Evolutionary conservation across 2,329 filamentous ascomycete species (phyloP).

Genomic region (Cordyceps javanica): DNA sequence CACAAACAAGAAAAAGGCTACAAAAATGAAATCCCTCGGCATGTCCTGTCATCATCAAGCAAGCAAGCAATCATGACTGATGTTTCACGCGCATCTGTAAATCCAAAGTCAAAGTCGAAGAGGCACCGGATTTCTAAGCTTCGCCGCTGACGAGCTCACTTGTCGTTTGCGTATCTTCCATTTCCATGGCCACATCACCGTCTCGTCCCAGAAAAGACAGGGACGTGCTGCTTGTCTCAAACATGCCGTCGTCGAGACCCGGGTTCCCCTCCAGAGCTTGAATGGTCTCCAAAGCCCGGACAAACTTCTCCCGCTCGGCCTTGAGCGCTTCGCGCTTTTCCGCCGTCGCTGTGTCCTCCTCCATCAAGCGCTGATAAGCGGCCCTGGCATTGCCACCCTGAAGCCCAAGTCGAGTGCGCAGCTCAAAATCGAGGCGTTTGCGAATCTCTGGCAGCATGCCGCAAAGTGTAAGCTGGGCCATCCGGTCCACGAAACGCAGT

Average conservation of each 20-base stretch:
- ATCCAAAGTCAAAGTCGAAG: not conserved
- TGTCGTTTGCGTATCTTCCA: constrained; percentile 7
- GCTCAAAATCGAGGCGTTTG: constrained; percentile 32
- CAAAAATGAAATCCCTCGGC: not conserved
- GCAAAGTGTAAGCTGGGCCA: constrained; percentile 41
- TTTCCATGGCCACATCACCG: not conserved
- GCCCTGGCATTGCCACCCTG: constrained; percentile 21
- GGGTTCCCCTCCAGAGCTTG: constrained; percentile 34
- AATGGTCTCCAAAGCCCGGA: constrained; percentile 41
- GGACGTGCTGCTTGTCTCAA: constrained; percentile 8
- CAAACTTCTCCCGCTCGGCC: constrained; percentile 39
- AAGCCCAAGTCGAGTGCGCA: constrained; percentile 40
- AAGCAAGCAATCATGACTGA: not conserved
- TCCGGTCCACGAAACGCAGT: constrained; percentile 55
- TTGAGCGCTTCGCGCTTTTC: constrained; percentile 35
- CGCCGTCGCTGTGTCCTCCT: constrained; percentile 40
- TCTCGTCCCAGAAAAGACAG: not conserved
- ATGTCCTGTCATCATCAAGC: not conserved
- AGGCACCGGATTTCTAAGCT: not conserved
- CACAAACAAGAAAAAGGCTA: not conserved
- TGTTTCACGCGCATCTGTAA: not conserved
- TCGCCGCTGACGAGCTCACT: constrained; percentile 9
- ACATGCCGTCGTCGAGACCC: constrained; percentile 15
- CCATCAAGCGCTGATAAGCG: constrained; percentile 40
- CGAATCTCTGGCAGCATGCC: constrained; percentile 42